Percentiles rank a stretch among this genome's conserved stretches.
phyloP scores from a whole-genome alignment of 2,329 filamentous ascomycete genomes.

The Neofusicoccum cordaticola region DNA sequence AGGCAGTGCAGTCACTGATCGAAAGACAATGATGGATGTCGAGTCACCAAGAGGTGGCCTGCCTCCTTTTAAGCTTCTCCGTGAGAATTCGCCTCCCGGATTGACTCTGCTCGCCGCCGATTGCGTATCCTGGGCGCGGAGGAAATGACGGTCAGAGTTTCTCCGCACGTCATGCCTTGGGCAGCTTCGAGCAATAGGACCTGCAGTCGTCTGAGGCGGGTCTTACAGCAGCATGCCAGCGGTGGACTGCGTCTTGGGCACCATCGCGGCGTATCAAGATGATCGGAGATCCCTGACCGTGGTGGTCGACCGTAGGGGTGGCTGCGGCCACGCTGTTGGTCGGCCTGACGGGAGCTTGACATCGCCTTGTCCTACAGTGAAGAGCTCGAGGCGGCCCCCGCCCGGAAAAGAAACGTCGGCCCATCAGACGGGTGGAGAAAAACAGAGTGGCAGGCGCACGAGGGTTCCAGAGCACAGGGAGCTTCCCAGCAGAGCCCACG shows the following conservation, averaged over 20 bases:
- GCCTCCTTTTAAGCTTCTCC: slow-evolving; percentile 10
- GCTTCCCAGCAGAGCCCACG: neutral
- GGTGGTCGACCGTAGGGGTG: neutral
- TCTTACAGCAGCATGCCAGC: slow-evolving; percentile 17
- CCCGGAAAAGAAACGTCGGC: slow-evolving; percentile 1
- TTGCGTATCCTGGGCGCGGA: neutral
- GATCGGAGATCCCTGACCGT: slow-evolving; percentile 16
- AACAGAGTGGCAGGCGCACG: slow-evolving; percentile 1
- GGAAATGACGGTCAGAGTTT: neutral
- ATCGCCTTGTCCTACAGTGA: slow-evolving; percentile 13
- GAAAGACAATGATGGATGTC: neutral
- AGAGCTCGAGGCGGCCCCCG: neutral
- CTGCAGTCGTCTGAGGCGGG: slow-evolving; percentile 11
- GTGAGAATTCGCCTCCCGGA: neutral
- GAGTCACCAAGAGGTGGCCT: neutral
- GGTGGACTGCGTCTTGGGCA: slow-evolving; percentile 10
- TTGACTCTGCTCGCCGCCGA: neutral
- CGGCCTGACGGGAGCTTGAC: slow-evolving; percentile 5
- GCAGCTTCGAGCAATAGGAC: slow-evolving; percentile 12
- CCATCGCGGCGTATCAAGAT: slow-evolving; percentile 10
- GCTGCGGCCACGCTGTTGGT: slow-evolving; percentile 7
- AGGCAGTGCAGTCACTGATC: neutral
- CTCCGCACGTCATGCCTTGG: slow-evolving; percentile 8
- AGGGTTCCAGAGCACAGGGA: slow-evolving; percentile 5
- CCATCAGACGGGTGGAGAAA: neutral